A percentile compares a stretch with the other conserved stretches of the same genome.
These are phyloP conservation scores for Neurospora sp. DNA, from an alignment of 495 filamentous ascomycete genomes.

Conservation along the genomic window DNA sequence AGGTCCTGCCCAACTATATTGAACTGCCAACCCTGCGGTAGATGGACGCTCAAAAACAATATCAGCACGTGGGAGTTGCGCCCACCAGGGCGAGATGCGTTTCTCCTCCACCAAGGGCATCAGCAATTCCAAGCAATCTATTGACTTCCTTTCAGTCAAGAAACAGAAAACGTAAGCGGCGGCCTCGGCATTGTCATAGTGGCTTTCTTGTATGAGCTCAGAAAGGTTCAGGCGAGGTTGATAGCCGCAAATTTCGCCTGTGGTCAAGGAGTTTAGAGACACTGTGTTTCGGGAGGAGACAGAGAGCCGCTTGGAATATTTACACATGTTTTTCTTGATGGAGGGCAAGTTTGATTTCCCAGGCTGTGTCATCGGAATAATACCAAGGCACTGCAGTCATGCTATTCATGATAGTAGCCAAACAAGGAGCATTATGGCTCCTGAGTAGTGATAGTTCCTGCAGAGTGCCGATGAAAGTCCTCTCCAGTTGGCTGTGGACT, in stretches of 20 bases:
- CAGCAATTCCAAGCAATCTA: neutral
- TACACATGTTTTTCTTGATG: neutral
- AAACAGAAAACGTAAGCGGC: neutral
- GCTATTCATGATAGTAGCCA: neutral
- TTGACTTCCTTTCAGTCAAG: neutral
- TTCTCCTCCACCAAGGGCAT: neutral
- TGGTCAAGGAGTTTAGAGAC: neutral
- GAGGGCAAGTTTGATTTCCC: neutral
- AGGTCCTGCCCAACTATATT: neutral
- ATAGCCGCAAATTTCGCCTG: neutral
- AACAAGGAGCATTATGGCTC: neutral
- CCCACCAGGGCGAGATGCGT: neutral
- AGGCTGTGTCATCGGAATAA: neutral
- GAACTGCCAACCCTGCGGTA: neutral
- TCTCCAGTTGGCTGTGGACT: neutral
- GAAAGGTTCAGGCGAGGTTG: neutral
- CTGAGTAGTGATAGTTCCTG: neutral
- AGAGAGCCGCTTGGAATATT: neutral
- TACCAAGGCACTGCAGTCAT: neutral
- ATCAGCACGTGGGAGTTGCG: neutral
- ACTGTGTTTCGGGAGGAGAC: neutral
- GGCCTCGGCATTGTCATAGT: neutral
- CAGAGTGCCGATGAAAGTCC: neutral
- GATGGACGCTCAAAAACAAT: neutral
- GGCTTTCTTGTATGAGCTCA: neutral